Conservation (phyloP, 129 eudicot genomes). For the Helianthus annuus region DNA sequence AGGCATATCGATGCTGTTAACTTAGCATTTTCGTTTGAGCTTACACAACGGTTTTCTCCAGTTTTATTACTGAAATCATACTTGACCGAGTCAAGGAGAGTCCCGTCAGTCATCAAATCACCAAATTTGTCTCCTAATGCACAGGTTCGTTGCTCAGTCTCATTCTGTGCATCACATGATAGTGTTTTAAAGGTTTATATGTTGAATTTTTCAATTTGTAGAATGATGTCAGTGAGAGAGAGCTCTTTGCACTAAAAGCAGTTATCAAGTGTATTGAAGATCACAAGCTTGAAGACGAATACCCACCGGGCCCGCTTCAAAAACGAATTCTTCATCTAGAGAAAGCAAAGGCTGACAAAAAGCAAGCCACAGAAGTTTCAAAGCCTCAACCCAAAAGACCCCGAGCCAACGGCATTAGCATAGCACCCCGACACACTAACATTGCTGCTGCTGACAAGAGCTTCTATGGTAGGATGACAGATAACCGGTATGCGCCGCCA, state of each 20-base stretch:
- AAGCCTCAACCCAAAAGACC: constrained; percentile 95
- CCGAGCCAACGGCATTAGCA: constrained; percentile 62
- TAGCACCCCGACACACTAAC: constrained; percentile 38
- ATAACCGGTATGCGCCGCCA: constrained; percentile 65
- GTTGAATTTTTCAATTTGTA: constrained; percentile 1
- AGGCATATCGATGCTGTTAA: constrained; percentile 96
- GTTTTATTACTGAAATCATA: constrained; percentile 76
- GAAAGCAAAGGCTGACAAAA: constrained; percentile 97
- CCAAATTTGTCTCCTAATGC: constrained; percentile 58
- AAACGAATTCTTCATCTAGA: constrained; percentile 68
- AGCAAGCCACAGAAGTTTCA: constrained; percentile 71
- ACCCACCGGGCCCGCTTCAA: constrained; percentile 73
- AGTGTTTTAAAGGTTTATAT: background rate
- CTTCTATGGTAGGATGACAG: constrained; percentile 55
- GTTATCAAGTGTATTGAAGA: constrained; percentile 93
- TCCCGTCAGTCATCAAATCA: constrained; percentile 60
- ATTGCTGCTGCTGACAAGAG: constrained; percentile 44
- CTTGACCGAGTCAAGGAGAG: constrained; percentile 73
- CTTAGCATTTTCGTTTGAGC: constrained; percentile 85
- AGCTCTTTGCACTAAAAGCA: constrained; percentile 82
- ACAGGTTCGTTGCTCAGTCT: constrained; percentile 40
- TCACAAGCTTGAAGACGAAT: constrained; percentile 80
- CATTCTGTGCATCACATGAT: background rate
- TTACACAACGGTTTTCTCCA: constrained; percentile 81
- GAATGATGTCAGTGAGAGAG: constrained; percentile 85